These are phyloP conservation scores for Brassica balearica DNA, from an alignment of 441 rosid genomes.

Conservation along the genomic window DNA sequence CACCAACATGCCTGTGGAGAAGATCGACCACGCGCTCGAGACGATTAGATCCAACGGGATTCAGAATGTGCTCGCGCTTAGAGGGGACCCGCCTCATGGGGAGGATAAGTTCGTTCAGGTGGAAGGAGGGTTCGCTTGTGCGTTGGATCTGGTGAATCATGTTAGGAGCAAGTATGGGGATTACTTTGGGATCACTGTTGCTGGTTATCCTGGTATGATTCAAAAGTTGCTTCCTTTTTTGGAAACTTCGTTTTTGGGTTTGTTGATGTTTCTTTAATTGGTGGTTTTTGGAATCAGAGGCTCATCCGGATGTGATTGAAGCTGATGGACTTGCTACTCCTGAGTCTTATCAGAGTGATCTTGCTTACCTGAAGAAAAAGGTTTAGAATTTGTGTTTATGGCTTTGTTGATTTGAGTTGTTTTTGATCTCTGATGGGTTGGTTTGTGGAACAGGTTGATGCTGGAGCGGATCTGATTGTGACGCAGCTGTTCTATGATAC, in stretches of 20 bases:
- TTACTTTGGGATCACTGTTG: slow-evolving; percentile 96
- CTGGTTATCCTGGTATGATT: slow-evolving; percentile 91
- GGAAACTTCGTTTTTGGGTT: neutral
- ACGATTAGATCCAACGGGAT: slow-evolving; percentile 88
- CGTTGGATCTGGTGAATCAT: slow-evolving; percentile 92
- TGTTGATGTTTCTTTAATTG: slow-evolving; percentile 6
- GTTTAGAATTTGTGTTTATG: slow-evolving; percentile 42
- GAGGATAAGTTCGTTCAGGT: slow-evolving; percentile 96
- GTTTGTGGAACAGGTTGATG: slow-evolving; percentile 68
- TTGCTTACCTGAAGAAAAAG: slow-evolving; percentile 88
- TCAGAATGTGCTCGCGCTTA: slow-evolving; percentile 96
- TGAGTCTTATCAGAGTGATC: slow-evolving; percentile 82
- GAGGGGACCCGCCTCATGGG: slow-evolving; percentile 98
- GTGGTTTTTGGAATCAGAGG: slow-evolving; percentile 55
- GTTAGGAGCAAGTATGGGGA: slow-evolving; percentile 74
- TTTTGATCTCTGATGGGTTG: slow-evolving; percentile 17
- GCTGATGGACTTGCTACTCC: slow-evolving; percentile 68
- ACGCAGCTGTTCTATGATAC: slow-evolving; percentile 97
- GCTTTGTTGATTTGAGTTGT: neutral
- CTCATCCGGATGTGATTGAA: slow-evolving; percentile 90
- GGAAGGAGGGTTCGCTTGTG: slow-evolving; percentile 94
- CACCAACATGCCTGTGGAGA: slow-evolving; percentile 95
- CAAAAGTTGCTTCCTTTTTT: neutral
- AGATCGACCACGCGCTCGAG: slow-evolving; percentile 88
- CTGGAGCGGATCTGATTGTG: slow-evolving; percentile 92